These are phyloP conservation scores for Penicillium odoratum DNA, from an alignment of 495 filamentous ascomycete genomes.

Conservation along the genomic window DNA sequence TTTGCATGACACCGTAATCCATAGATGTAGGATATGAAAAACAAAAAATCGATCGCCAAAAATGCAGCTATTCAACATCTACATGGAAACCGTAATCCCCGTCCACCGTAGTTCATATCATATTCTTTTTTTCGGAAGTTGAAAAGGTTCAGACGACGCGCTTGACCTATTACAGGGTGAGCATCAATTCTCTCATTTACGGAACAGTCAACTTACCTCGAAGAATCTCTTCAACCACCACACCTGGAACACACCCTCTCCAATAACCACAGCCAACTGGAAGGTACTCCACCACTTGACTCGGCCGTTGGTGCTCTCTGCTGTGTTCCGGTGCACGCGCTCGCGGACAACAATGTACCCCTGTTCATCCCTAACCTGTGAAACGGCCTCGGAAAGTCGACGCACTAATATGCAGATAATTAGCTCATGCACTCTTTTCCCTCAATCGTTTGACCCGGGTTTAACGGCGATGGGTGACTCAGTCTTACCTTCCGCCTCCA, in stretches of 20 bases:
- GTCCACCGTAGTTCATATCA: constrained; percentile 12
- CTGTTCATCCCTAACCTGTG: constrained; percentile 95
- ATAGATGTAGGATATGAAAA: constrained; percentile 14
- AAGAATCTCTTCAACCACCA: constrained; percentile 99
- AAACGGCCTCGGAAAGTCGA: constrained; percentile 77
- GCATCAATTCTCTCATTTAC: background rate
- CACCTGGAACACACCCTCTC: constrained; percentile 95
- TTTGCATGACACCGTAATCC: constrained; percentile 23
- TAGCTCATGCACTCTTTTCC: constrained; percentile 8
- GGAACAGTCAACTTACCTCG: constrained; percentile 61
- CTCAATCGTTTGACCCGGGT: background rate
- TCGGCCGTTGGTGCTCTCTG: constrained; percentile 93
- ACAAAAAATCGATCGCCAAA: background rate
- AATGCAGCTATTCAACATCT: constrained; percentile 13
- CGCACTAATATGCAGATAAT: constrained; percentile 58
- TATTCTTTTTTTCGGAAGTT: constrained; percentile 12
- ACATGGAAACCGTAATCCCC: constrained; percentile 8
- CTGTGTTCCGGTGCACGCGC: constrained; percentile 94
- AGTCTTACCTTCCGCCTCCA: constrained; percentile 78
- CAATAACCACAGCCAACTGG: constrained; percentile 84
- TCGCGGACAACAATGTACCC: constrained; percentile 95
- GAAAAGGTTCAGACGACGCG: constrained; percentile 39
- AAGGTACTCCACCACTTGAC: constrained; percentile 99
- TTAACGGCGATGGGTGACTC: background rate
- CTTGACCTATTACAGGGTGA: constrained; percentile 34